Base-by-base conservation (phyloP, 2,329 filamentous ascomycete genomes). In the Diaporthe sp. region DNA sequence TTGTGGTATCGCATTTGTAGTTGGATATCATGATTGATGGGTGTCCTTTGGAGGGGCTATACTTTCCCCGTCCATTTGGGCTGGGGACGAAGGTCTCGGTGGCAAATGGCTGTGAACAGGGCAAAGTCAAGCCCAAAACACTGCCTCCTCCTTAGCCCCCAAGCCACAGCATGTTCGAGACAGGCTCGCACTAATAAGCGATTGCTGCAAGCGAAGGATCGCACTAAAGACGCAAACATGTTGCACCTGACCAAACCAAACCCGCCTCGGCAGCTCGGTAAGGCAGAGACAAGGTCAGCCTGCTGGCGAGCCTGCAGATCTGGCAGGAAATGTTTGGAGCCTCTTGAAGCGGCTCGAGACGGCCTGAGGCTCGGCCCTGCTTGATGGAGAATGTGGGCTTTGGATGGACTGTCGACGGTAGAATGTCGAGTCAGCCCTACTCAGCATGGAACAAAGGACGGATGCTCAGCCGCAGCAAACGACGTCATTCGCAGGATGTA, bases 141-240 rank as follows among this genome's bases (percentile, higher is more conserved):
- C 61, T 22, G 61, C 62, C 65, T 19, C 49, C 1, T 8, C 17
- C 13, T 7, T 10, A n/a, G 19, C 17, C 5, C 13, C 17, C 44
- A 53, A 68, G 62, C 65, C 65, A 53, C 46, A 19, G 34, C 65
- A 10, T 1, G 46, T 28, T 37, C 31, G 34, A 68, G 62, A 68
- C 62, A 68, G 22, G 62, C 44, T n/a, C 13, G 4, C 4, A 28
- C 42, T 65, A 65, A 65, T 65, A 15, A 28, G 46, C 13, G 46
- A 39, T 53, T 12, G 31, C 28, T 12, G 46, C 46, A 42, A 70
- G 65, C 65, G 65, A 70, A 70, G 65, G 65, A 70, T 55, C 4
- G 2, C 49, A 28, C 65, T 55, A 70, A 37, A 6, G 22, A 55
- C 49, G 10, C 42, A 2, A 70, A 22, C 9, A 4, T 55, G 65